These are phyloP conservation scores for Suhomyces kilbournensis DNA, from an alignment of 805 yeast genomes.

Conservation along the genomic window DNA sequence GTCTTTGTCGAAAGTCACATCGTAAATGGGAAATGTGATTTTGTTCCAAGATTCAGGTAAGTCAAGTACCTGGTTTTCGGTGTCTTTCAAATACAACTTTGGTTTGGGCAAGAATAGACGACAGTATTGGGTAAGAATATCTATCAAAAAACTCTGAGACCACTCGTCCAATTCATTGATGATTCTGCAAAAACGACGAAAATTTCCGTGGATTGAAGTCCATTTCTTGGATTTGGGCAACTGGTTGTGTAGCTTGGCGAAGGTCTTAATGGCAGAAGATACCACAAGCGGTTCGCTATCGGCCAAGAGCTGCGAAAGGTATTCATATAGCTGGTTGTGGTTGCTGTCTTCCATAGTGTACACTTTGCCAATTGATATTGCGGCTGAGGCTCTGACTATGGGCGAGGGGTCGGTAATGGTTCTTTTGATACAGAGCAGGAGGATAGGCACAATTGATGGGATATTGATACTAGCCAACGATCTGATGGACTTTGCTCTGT, in stretches of 20 bases:
- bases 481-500: constrained; percentile 70
- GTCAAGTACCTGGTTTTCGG: constrained; percentile 28
- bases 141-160: constrained; percentile 59
- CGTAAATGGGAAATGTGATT: constrained; percentile 23
- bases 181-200: constrained; percentile 52
- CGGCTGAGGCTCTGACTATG: constrained; percentile 74
- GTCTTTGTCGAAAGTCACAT: constrained; percentile 52
- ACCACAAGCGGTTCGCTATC: constrained; percentile 69
- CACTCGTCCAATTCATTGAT: constrained; percentile 63
- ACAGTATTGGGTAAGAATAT: constrained; percentile 64
- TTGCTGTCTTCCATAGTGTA: constrained; percentile 31
- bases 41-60: constrained; percentile 41
- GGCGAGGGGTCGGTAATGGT: constrained; percentile 70
- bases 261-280: constrained; percentile 62
- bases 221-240: constrained; percentile 37
- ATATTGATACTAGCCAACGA: constrained; percentile 82
- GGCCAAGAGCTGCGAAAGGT: constrained; percentile 52
- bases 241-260: constrained; percentile 47
- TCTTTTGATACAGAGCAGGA: constrained; percentile 68
- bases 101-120: constrained; percentile 61
- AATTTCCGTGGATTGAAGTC: constrained; percentile 69
- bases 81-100: constrained; percentile 29
- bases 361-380: constrained; percentile 67
- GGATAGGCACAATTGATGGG: constrained; percentile 76
- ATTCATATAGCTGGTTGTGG: constrained; percentile 47